Evolutionary conservation across 495 filamentous ascomycete species (phyloP).

Genomic region (Aspergillus campestris): DNA sequence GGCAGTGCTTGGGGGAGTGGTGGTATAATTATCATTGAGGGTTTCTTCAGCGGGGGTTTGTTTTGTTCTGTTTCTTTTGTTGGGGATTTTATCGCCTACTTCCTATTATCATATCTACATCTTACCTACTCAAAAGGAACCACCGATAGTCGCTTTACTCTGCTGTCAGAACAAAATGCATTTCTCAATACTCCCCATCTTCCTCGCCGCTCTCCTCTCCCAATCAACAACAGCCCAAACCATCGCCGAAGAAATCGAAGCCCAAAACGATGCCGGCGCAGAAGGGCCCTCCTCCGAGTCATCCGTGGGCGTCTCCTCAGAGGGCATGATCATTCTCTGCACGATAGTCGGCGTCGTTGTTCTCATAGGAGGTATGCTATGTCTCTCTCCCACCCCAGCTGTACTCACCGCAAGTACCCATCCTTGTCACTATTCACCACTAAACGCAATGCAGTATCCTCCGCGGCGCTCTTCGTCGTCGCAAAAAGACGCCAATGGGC

Average conservation of each 20-base stretch:
- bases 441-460: constrained; percentile 27
- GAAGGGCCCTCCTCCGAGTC: constrained; percentile 5
- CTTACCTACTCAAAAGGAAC: too few species aligned
- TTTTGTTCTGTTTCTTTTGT: background rate
- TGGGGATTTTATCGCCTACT: too few species aligned
- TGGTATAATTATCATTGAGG: too few species aligned
- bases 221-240: constrained; percentile 5
- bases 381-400: background rate
- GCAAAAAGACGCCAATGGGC: constrained; percentile 48
- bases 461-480: constrained; percentile 39
- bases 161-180: background rate
- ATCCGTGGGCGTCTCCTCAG: constrained; percentile 8
- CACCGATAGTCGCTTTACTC: background rate
- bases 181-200: background rate
- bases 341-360: constrained; percentile 19
- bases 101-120: too few species aligned
- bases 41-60: background rate
- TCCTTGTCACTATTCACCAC: background rate
- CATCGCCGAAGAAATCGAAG: constrained; percentile 4
- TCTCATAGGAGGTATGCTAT: constrained; percentile 13
- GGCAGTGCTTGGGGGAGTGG: too few species aligned
- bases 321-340: constrained; percentile 17
- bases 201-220: constrained; percentile 1
- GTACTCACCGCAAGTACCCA: background rate
- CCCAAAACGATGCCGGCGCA: constrained; percentile 8